These are phyloP conservation scores for Phytophthora ohioensis DNA, from an alignment of 352 stramenopile genomes.

Conservation along the genomic window DNA sequence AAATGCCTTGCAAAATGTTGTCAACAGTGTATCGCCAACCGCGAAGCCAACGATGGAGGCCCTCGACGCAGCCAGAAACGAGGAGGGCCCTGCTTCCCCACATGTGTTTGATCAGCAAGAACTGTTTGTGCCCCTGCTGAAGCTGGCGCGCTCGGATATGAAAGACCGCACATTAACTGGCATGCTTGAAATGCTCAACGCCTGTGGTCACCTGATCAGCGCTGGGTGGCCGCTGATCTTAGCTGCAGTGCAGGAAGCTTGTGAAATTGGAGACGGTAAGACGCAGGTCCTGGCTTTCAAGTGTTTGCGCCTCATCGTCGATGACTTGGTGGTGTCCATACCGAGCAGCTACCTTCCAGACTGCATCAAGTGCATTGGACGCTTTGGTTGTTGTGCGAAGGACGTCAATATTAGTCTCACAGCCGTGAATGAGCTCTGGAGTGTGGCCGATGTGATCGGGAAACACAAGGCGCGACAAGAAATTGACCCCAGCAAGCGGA, in stretches of 20 bases:
- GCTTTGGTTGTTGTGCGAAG: slow-evolving; percentile 93
- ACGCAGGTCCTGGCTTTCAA: slow-evolving; percentile 94
- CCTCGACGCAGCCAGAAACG: slow-evolving; percentile 49
- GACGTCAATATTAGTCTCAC: slow-evolving; percentile 99
- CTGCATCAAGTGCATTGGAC: slow-evolving; percentile 93
- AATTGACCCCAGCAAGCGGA: slow-evolving; percentile 27
- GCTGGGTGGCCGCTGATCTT: slow-evolving; percentile 78
- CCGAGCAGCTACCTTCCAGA: slow-evolving; percentile 69
- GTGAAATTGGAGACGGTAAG: slow-evolving; percentile 71
- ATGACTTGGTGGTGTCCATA: slow-evolving; percentile 95
- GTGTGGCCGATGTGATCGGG: slow-evolving; percentile 89
- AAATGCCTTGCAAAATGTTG: slow-evolving; percentile 64
- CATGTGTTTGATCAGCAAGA: slow-evolving; percentile 80
- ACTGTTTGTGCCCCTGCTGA: slow-evolving; percentile 66
- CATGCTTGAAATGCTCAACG: slow-evolving; percentile 82
- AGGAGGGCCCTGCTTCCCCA: slow-evolving; percentile 37
- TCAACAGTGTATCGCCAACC: slow-evolving; percentile 68
- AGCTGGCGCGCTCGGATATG: slow-evolving; percentile 75
- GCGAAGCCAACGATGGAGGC: slow-evolving; percentile 56
- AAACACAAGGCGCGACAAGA: slow-evolving; percentile 55
- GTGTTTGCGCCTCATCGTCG: slow-evolving; percentile 96
- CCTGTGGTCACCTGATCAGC: slow-evolving; percentile 77
- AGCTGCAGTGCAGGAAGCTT: slow-evolving; percentile 69
- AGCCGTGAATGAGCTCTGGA: slow-evolving; percentile 97
- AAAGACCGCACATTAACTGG: slow-evolving; percentile 77